These are phyloP conservation scores for Cicer judaicum DNA, from an alignment of 306 rosid genomes.

Conservation along the genomic window DNA sequence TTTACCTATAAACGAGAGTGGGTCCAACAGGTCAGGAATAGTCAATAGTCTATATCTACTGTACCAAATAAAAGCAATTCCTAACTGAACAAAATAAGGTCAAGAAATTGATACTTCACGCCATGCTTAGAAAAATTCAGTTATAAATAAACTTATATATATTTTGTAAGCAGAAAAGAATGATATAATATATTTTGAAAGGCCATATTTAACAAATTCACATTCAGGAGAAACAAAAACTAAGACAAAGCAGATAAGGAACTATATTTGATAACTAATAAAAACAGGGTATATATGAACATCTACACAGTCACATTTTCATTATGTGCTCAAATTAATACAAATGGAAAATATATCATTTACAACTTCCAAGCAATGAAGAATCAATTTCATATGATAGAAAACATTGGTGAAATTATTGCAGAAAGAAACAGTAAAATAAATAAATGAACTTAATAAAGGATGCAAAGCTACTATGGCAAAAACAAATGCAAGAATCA, in stretches of 20 bases:
- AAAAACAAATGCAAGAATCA: conserved; percentile 70
- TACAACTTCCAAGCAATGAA: conserved; percentile 26
- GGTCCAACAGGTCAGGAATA: conserved; percentile 15
- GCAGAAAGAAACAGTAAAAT: conserved; percentile 27
- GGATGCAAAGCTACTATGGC: conserved; percentile 91
- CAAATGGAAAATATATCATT: conserved; percentile 26
- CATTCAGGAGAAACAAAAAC: conserved; percentile 23
- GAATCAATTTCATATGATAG: conserved; percentile 21
- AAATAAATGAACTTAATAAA: conserved; percentile 65
- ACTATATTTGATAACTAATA: not conserved
- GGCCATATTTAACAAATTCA: not conserved
- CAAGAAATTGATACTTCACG: conserved; percentile 20
- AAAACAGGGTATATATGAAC: conserved; percentile 7
- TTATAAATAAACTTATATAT: not conserved
- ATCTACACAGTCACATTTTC: conserved; percentile 7
- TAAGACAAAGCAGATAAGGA: conserved; percentile 32
- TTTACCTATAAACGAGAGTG: conserved; percentile 62
- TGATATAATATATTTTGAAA: not conserved
- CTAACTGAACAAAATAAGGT: conserved; percentile 21
- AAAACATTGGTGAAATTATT: not conserved
- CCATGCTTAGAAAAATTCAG: conserved; percentile 12
- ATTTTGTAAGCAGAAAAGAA: conserved; percentile 14
- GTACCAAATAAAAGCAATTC: conserved; percentile 32
- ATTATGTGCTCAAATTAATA: conserved; percentile 26
- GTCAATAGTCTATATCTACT: not conserved